Percentiles rank a stretch among this genome's conserved stretches.
Conservation (phyloP, 768 basidiomycete species). For the Lactarius psammicola region DNA sequence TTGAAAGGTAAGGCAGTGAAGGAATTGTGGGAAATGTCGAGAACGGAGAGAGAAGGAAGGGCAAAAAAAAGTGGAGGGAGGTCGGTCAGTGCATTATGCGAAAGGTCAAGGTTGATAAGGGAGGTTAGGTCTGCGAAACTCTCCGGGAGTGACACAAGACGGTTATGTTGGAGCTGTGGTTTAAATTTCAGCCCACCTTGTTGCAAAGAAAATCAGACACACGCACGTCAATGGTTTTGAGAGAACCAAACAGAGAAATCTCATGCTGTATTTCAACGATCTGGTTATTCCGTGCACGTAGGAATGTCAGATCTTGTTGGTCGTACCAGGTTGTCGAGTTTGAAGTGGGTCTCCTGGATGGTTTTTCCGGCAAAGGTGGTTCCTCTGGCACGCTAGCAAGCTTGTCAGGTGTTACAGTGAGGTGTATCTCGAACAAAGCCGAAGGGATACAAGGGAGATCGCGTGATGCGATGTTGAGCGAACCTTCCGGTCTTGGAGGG, state of each 20-base stretch:
- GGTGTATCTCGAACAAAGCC: conserved; percentile 75
- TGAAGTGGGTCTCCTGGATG: conserved; percentile 41
- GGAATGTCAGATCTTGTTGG: conserved; percentile 68
- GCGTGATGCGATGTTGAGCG: conserved; percentile 73
- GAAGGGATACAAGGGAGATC: conserved; percentile 72
- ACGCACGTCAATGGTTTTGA: conserved; percentile 76
- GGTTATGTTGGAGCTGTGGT: conserved; percentile 72
- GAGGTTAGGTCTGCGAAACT: conserved; percentile 66
- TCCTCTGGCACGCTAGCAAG: conserved; percentile 64
- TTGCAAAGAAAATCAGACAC: background rate
- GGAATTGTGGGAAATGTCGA: conserved; percentile 73
- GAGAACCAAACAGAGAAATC: conserved; percentile 78
- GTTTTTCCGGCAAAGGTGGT: conserved; percentile 43
- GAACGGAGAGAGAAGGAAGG: conserved; percentile 60
- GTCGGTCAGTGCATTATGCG: conserved; percentile 62
- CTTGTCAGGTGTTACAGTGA: conserved; percentile 69
- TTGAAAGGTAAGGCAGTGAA: conserved; percentile 61
- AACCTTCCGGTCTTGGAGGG: conserved; percentile 54
- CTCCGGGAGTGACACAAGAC: conserved; percentile 56
- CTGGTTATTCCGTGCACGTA: conserved; percentile 80
- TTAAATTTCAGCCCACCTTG: conserved; percentile 12
- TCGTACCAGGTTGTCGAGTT: conserved; percentile 67
- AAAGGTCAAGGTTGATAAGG: conserved; percentile 68
- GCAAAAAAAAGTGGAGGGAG: conserved; percentile 66
- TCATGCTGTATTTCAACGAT: conserved; percentile 79